Evolutionary conservation across 169 alveolate species (phyloP).

Genomic region (Babesia ovis): DNA sequence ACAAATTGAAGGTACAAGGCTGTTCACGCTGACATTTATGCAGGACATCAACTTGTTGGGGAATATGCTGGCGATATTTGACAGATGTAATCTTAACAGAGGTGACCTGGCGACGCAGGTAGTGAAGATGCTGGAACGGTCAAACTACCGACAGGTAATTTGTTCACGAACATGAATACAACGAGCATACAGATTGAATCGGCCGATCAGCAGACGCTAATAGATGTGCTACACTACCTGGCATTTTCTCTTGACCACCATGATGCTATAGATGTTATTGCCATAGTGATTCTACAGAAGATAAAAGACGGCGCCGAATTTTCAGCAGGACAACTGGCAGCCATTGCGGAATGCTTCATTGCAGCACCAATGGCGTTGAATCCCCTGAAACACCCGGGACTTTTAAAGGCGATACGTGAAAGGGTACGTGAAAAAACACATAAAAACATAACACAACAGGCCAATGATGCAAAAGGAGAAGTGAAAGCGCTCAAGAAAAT

Average conservation of each 20-base stretch:
- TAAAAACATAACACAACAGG: neutral
- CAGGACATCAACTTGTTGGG: conserved; percentile 36
- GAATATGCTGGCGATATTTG: conserved; percentile 39
- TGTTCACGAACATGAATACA: neutral
- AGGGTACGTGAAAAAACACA: conserved; percentile 6
- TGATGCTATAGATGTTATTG: conserved; percentile 36
- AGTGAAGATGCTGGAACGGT: conserved; percentile 19
- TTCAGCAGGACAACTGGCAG: conserved; percentile 39
- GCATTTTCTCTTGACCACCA: conserved; percentile 31
- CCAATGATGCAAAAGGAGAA: neutral
- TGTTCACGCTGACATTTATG: conserved; percentile 24
- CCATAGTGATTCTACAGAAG: conserved; percentile 18
- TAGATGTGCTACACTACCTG: conserved; percentile 50
- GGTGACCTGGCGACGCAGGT: conserved; percentile 36
- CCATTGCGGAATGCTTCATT: conserved; percentile 43
- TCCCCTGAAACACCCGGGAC: conserved; percentile 32
- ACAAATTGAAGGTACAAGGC: conserved; percentile 6
- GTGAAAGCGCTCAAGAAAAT: conserved; percentile 15
- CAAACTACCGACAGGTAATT: conserved; percentile 23
- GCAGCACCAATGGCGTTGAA: conserved; percentile 42
- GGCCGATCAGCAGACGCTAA: conserved; percentile 20
- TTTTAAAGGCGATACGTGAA: conserved; percentile 12
- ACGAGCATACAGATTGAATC: conserved; percentile 12
- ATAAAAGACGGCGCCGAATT: conserved; percentile 21
- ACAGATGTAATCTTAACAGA: conserved; percentile 45